phyloP scores from a whole-genome alignment of 164 flowering plant genomes.

The Santalum album region DNA sequence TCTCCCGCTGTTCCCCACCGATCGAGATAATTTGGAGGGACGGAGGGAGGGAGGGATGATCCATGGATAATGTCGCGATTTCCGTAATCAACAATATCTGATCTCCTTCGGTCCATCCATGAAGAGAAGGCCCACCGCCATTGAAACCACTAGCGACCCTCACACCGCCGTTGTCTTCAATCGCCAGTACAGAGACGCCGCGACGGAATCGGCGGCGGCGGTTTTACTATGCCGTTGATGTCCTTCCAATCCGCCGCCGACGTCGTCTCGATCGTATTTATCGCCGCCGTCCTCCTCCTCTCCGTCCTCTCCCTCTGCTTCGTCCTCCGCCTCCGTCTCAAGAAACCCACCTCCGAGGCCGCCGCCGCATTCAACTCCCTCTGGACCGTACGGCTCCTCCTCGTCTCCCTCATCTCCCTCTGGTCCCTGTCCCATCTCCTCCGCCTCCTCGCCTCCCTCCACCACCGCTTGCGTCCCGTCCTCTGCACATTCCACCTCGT shows the following conservation, averaged over 20 bases:
- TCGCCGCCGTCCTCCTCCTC: constrained; percentile 28
- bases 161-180: constrained; percentile 19
- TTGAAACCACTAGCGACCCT: neutral
- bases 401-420: constrained; percentile 30
- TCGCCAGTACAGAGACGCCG: neutral
- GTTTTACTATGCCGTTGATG: no score
- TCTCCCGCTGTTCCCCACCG: no score
- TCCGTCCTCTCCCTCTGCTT: constrained; percentile 37
- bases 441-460: no score
- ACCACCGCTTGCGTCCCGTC: constrained; percentile 18
- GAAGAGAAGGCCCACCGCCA: neutral
- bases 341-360: constrained; percentile 20
- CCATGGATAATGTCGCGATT: no score
- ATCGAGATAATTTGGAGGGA: no score
- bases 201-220: no score
- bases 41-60: no score
- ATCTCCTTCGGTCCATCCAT: no score
- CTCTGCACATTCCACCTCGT: constrained; percentile 47
- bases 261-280: constrained; percentile 23
- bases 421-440: constrained; percentile 49
- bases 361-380: constrained; percentile 43
- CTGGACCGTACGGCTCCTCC: constrained; percentile 51
- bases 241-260: constrained; percentile 12
- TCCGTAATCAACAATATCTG: no score
- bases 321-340: constrained; percentile 44